Base-by-base conservation (phyloP, 768 basidiomycete species). In the Leucogyrophana mollusca region DNA sequence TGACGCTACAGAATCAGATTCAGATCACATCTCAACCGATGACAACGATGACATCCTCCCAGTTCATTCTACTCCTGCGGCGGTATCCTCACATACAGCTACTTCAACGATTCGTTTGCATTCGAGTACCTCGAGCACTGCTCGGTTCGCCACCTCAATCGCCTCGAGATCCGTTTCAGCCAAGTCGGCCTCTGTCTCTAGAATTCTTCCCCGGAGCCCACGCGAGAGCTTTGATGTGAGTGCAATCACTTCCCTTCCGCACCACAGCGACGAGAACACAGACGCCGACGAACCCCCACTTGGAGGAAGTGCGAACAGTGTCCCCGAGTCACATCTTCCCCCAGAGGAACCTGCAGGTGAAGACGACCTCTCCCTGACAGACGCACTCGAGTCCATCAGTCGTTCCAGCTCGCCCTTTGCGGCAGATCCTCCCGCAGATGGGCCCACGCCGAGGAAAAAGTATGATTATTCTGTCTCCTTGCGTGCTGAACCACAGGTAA, bases 51-150 rank as follows among this genome's bases (percentile, higher is more conserved):
- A 74, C 10, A 67, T 71, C 8, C 66, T 74, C 9, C 85, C 84
- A 4, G 69, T 83, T 8, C 83, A 85, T 50, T 89, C 84, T 1
- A 90, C 83, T 1, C 88, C 84, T 27, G 73, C 75, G 2, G 68
- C 74, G 4, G 64, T 69, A 9, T 75, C 73, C 2, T 76, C 75
- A 36, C 73, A 79, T 47, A 70, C 70, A 20, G 76, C 74, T 9
- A 73, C 77, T 17, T 71, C 78, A 21, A 71, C 73, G 8, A 69
- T 80, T 40, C 73, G 74, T 60, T 49, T 80, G 56, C 68, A 80
- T 61, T 56, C 79, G 49, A 66, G 77, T 69, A 55, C 83, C 61
- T 69, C 67, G 5, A 79, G 78, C 49, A 68, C 73, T 5, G 65
- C 65, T 9, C 68, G 78, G 13, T 80, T 79, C 49, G 78, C 77